Base-by-base conservation (phyloP, 257 asterid genomes). In the Solanum gracilifrons region DNA sequence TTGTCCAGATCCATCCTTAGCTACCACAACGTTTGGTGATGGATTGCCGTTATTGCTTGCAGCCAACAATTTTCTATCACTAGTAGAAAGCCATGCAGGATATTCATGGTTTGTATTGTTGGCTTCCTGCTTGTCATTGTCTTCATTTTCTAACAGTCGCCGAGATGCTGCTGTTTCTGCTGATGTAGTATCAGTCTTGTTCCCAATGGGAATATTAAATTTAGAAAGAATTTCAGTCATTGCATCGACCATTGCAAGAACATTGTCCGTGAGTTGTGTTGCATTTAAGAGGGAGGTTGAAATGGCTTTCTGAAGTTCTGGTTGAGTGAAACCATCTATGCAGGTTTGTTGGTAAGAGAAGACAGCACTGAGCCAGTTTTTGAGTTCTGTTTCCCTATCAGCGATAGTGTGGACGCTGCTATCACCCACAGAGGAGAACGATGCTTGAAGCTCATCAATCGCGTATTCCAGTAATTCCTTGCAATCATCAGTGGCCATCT, bases 401-500 rank as follows among this genome's bases (percentile, higher is more conserved):
- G 33, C 0, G 6, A 90, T 41, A 25, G 84, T 88, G 64, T 91
- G 90, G 32, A 88, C 62, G 32, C 55, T 82, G 76, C 85, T 87
- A 9, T 89, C 91, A 0, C 91, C 93, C 2, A 92, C 94, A 8
- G 80, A 75, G 1, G 92, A 60, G 76, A 89, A 87, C 0, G 93
- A 85, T 4, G 91, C 92, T 5, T 93, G 94, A 31, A 93, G 93
- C 93, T 93, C 93, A 2, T 82, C 88, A 0, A 89, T 83, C 3
- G 95, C 93, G 39, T 66, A 90, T 36, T 91, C 74, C 37, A 93
- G 77, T 29, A 93, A 62, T 23, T 87, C 92, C 80, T 91, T 86
- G 84, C 95, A 93, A 83, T 92, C 93, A 2, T 85, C 92, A 9
- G 89, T 88, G 4, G 92, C 94, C 95, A 91, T 92, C 79, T 90